phyloP scores from a whole-genome alignment of 2,329 filamentous ascomycete genomes.

The Trichoderma aggressivum region DNA sequence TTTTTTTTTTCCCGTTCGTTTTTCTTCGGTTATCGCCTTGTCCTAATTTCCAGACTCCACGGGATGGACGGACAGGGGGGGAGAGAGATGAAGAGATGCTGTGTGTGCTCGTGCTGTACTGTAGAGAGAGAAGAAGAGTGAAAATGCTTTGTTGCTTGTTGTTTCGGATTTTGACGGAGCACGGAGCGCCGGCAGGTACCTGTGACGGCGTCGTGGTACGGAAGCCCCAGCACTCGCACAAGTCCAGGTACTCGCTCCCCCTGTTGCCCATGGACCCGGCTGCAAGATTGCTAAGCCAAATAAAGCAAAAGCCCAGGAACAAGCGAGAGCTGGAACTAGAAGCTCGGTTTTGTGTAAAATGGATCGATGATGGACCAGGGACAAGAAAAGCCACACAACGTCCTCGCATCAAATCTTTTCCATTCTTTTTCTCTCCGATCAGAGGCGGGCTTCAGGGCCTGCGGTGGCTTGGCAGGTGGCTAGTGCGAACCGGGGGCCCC shows the following conservation, averaged over 20 bases:
- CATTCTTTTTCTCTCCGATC: background rate
- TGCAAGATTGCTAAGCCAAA: background rate
- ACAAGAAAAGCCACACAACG: background rate
- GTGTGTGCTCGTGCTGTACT: too few species aligned
- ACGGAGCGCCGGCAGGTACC: background rate
- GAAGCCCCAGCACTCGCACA: background rate
- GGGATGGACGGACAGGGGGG: background rate
- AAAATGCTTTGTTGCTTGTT: background rate
- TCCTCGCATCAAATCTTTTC: too few species aligned
- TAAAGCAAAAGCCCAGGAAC: background rate
- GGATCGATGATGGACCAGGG: slow-evolving; percentile 6
- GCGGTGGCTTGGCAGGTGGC: slow-evolving; percentile 5
- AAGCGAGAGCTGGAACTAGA: background rate
- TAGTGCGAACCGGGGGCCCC: background rate
- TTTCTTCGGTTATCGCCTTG: slow-evolving; percentile 12
- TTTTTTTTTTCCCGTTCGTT: background rate
- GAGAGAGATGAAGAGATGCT: background rate
- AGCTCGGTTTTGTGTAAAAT: background rate
- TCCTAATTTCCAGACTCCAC: slow-evolving; percentile 3
- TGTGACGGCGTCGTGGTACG: background rate
- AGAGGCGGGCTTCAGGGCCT: background rate
- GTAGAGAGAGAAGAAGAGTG: background rate
- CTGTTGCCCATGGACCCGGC: background rate
- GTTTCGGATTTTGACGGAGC: slow-evolving; percentile 5
- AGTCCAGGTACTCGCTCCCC: background rate